Evolutionary conservation across 805 yeast species (phyloP).

Genomic region (Candida sithepensis): DNA sequence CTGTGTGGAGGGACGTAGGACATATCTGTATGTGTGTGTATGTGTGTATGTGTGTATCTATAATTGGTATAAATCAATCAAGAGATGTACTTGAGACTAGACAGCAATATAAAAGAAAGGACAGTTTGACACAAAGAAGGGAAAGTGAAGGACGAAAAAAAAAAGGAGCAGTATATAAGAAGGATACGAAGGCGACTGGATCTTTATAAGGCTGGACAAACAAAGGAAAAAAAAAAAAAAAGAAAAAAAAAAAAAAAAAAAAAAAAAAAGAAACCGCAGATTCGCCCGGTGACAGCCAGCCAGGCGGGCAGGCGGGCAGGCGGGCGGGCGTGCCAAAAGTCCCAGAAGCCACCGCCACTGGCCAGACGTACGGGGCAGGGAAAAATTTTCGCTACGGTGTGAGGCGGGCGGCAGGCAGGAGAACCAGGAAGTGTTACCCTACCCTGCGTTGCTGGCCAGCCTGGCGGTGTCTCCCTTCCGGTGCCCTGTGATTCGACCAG

Average conservation of each 20-base stretch:
- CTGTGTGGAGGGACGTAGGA: conserved; percentile 50
- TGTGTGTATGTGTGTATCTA: not conserved
- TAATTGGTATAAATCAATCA: too few species aligned
- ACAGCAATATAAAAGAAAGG: not conserved
- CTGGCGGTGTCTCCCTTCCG: too few species aligned
- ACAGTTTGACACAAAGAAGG: not conserved
- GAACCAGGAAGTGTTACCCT: too few species aligned
- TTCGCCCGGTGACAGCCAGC: not conserved
- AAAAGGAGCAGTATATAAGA: not conserved
- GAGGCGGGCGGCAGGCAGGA: too few species aligned
- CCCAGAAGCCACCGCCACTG: too few species aligned
- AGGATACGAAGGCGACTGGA: not conserved
- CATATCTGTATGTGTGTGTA: conserved; percentile 14
- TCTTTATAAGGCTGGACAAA: not conserved
- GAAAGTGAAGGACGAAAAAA: not conserved
- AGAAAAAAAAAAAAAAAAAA: not conserved
- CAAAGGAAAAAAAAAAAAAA: not conserved
- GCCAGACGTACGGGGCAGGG: too few species aligned
- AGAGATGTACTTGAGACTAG: too few species aligned
- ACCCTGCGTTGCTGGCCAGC: not conserved
- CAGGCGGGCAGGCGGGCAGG: too few species aligned
- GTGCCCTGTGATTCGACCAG: too few species aligned
- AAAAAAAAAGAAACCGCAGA: not conserved
- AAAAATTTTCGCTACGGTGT: not conserved
- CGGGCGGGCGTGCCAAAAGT: too few species aligned